Evolutionary conservation across 306 rosid species (phyloP), one percentile per base, ranked within the genome.

Genomic region (Quercus glauca): DNA sequence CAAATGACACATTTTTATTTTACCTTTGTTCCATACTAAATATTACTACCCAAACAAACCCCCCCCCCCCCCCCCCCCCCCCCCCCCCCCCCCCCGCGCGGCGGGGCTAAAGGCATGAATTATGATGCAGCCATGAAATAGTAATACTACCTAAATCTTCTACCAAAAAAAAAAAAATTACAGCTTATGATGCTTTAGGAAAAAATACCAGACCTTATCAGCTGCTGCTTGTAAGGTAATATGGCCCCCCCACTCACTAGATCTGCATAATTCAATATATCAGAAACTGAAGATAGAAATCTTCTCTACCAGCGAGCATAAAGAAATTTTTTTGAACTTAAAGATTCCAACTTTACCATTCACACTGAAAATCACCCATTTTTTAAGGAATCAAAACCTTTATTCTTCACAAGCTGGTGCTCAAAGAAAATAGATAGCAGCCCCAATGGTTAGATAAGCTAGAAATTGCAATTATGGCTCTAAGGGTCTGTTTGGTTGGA

Each of bases 181-280:
- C 12, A 77, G 55, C 37, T 37, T 78, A 45, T 55, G 64, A 45
- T 19, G 29, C 51, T 4, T 70, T 61, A 17, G 45, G 73, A 79
- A 11, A 51, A 77, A 26, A 29, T 5, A 45, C 6, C 72, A 52
- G 81, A 92, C 95, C 95, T 93, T 93, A 86, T 91, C 96, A 74
- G 96, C 89, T 74, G 99, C 97, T 74, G 99, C 99, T 86, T 94
- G 99, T 78, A 94, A 87, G 58, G 97, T 92, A 87, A 94, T 82
- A 79, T 94, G 99, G 86, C 92, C 97, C 18, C 99, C 99, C 97
- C 97, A 94, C 85, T 94, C 99, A 83, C 97, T 93, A 59, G 85
- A 85, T 84, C 99, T 94, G 91, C 79, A 68, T 75, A 67, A 81
- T 21, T 28, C 29, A 77, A 61, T 68, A 76, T 43, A 83, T 71